Evolutionary conservation across 495 filamentous ascomycete genomes (phyloP).

Genomic region (Annulohypoxylon stygium): DNA sequence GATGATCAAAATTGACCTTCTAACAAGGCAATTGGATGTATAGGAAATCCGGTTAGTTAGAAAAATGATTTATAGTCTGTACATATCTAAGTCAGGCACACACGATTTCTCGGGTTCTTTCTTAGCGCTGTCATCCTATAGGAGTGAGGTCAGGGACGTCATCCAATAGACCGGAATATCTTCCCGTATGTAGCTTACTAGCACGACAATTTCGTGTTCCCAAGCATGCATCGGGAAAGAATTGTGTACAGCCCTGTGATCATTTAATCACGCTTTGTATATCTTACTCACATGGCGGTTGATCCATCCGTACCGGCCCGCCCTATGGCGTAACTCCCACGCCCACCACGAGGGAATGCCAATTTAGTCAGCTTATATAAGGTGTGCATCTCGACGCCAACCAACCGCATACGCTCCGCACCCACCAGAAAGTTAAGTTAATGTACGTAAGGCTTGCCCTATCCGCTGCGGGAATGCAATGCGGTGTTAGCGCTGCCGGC

Average conservation of each 20-base stretch:
- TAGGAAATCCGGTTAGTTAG: background rate
- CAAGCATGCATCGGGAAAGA: conserved; percentile 1
- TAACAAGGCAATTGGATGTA: background rate
- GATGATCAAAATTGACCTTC: background rate
- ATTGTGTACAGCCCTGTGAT: conserved; percentile 27
- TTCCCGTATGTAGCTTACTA: conserved; percentile 38
- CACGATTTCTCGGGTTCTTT: conserved; percentile 30
- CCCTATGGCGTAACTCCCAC: conserved; percentile 18
- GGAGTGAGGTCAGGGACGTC: conserved; percentile 12
- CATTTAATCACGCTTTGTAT: conserved; percentile 18
- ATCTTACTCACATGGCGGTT: conserved; percentile 16
- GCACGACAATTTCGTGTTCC: background rate
- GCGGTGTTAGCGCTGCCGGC: conserved; percentile 36
- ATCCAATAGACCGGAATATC: conserved; percentile 28
- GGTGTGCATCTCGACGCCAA: conserved; percentile 20
- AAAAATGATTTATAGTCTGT: conserved; percentile 1
- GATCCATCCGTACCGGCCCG: conserved; percentile 12
- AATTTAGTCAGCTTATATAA: conserved; percentile 37
- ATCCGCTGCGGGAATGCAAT: conserved; percentile 37
- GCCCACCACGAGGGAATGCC: background rate
- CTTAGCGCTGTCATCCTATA: conserved; percentile 23
- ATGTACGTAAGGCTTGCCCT: conserved; percentile 23
- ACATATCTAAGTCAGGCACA: background rate
- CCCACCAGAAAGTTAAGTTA: conserved; percentile 12
- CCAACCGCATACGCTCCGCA: conserved; percentile 26